Evolutionary conservation across 148 eudicot species (phyloP), one percentile per base, ranked within the genome.

Genomic region (Camellia japonica): DNA sequence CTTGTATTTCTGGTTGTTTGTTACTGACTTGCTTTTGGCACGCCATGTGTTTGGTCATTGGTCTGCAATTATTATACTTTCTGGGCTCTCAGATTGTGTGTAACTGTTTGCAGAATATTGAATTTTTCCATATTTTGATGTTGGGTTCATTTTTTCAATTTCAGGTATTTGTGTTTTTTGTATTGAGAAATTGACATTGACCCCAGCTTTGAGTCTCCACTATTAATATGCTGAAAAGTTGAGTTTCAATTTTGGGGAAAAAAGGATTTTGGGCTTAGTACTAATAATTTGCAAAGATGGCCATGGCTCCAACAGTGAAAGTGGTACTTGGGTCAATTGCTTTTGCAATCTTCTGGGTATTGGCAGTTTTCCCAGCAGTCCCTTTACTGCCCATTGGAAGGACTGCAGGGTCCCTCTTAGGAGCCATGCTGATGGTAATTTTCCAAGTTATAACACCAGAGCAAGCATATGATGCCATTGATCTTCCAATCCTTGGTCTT

Each of bases 291-390:
- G 15, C 63, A 16, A 67, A 80, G 56, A 91, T 93, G 97, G 93
- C 86, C 10, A 83, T 93, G 92, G 86, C 90, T 76, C 77, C 93
- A n/a, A 88, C 94, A 41, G 84, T 80, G 15, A 89, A 90, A 81
- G 83, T 93, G 84, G 82, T 90, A 82, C 81, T 95, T 74, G 97
- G 98, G 7, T 92, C 90, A 20, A 69, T 86, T 51, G 93, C 98
- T 65, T 95, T 95, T 80, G 92, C 85, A 38, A 46, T 92, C 51
- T 95, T 95, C 84, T 95, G 97, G 98, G 85, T 95, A 43, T 68
- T 93, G 61, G 97, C 97, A n/a, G 98, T 93, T 63, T 95, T 95
- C 66, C 98, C 97, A 38, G 88, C 94, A 55, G 93, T 93, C 58
- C 97, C 97, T 4, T 87, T 90, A 56, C 59, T 93, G 59, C 97